Evolutionary conservation across 2,329 filamentous ascomycete species (phyloP), one percentile per base, ranked within the genome.

Genomic region (Penicillium crustosum): DNA sequence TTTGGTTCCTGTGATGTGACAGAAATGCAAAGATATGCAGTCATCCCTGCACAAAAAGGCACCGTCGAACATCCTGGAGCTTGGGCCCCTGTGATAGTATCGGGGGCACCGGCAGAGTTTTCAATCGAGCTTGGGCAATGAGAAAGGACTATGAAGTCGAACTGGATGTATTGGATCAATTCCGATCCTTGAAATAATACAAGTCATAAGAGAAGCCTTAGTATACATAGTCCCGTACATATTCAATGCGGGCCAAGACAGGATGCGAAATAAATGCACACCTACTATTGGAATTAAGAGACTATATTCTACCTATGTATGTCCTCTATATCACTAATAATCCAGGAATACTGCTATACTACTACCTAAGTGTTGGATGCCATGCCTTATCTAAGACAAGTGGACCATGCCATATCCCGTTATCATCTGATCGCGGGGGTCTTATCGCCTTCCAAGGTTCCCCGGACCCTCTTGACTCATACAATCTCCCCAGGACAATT

Each of bases 1-100:
- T 21, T 48, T 45, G 6, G 25, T 19, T 33, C 27, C 53, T 63
- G 64, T 64, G 61, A 66, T 67, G 65, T 67, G 65, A 66, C 48
- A 21, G 55, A 51, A 60, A 59, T 38, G 31, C 38, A 48, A 42
- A 53, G 17, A n/a, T 38, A 48, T 53, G 49, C 50, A 48, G 49
- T 53, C 23, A 48, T 53, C 56, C 59, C 47, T 49, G 53, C 33
- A 58, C 12, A 27, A 27, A 27, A 47, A 49, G 47, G 47, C 21
- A 47, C 51, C 43, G 41, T 48, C 33, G n/a, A 53, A 38, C 19
- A 39, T 58, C 45, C 44, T 35, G 51, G 45, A 58, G 55, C 55
- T 58, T 58, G 55, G 55, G 55, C 55, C 55, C 51, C 31, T 49
- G 55, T 58, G 55, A 61, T 62, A 43, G 44, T 53, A 57, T 50